A percentile compares a stretch with the other conserved stretches of the same genome.
phyloP scores from a whole-genome alignment of 1,139 yeast species.

The Spencermartinsiella ligniputridi region DNA sequence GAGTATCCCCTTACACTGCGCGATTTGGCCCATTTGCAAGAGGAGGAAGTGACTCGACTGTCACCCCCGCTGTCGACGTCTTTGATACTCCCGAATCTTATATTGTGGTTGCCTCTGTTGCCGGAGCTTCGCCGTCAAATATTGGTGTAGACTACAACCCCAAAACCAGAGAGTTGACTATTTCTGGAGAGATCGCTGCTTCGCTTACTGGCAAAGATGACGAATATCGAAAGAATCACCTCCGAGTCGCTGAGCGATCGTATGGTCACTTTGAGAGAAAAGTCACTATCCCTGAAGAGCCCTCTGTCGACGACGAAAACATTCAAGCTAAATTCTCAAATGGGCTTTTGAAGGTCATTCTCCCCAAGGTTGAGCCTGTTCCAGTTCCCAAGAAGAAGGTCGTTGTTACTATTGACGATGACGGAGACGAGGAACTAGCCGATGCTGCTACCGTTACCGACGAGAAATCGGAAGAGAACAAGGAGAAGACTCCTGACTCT shows the following conservation, averaged over 20 bases:
- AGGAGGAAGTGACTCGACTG: neutral
- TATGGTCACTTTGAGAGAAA: constrained; percentile 47
- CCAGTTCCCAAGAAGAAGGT: constrained; percentile 18
- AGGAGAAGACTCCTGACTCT: neutral
- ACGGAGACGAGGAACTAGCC: constrained; percentile 11
- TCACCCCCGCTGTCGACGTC: constrained; percentile 40
- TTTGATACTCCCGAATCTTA: constrained; percentile 45
- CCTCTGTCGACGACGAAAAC: constrained; percentile 46
- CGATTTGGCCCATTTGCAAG: too few relatives aligned
- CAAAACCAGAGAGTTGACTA: constrained; percentile 21
- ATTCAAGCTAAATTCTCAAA: constrained; percentile 49
- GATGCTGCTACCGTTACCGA: neutral
- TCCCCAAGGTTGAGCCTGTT: constrained; percentile 40
- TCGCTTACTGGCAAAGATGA: constrained; percentile 5
- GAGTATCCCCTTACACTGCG: neutral
- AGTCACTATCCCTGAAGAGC: constrained; percentile 48
- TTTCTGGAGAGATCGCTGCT: constrained; percentile 14
- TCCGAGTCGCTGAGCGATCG: constrained; percentile 28
- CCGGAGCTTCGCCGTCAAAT: constrained; percentile 51
- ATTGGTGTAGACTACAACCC: constrained; percentile 55
- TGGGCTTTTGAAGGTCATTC: constrained; percentile 48
- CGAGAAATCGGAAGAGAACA: neutral
- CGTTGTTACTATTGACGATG: constrained; percentile 13
- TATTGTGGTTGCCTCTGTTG: constrained; percentile 45
- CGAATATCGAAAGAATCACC: constrained; percentile 13